phyloP scores from a whole-genome alignment of 2,329 filamentous ascomycete species.

The Aspergillus jensenii region DNA sequence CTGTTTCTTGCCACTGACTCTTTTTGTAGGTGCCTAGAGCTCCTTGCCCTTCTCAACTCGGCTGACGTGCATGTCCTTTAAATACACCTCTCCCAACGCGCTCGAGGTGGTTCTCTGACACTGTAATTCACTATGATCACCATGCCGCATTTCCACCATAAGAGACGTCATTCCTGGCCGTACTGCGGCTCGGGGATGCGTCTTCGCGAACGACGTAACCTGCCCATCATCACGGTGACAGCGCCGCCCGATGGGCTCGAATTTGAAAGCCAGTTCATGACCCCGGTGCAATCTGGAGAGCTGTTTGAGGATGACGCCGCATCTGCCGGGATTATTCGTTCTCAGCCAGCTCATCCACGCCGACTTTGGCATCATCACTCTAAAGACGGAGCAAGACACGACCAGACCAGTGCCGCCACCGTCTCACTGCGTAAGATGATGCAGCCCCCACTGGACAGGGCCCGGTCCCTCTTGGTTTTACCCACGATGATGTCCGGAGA shows the following conservation, averaged over 20 bases:
- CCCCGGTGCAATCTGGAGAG: conserved; percentile 23
- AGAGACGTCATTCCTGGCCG: conserved; percentile 39
- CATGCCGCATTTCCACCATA: conserved; percentile 32
- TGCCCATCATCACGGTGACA: conserved; percentile 20
- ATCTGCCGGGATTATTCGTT: conserved; percentile 34
- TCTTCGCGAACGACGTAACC: conserved; percentile 21
- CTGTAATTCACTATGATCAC: background rate
- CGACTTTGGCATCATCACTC: conserved; percentile 25
- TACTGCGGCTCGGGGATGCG: conserved; percentile 28
- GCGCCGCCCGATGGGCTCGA: conserved; percentile 2
- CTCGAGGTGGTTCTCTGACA: background rate
- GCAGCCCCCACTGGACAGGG: conserved; percentile 32
- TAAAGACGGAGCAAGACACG: background rate
- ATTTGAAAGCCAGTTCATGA: conserved; percentile 15
- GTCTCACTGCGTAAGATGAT: conserved; percentile 29
- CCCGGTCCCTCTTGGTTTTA: conserved; percentile 30
- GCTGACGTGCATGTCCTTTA: background rate
- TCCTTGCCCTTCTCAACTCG: background rate
- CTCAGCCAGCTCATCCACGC: conserved; percentile 19
- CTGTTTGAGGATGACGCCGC: conserved; percentile 29
- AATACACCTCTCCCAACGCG: background rate
- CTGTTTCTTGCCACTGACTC: background rate
- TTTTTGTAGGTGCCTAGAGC: conserved; percentile 2
- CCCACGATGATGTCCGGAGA: conserved; percentile 24
- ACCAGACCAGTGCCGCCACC: background rate